Evolutionary conservation across 306 rosid species (phyloP), one percentile per base, ranked within the genome.

Genomic region (Cercis canadensis): DNA sequence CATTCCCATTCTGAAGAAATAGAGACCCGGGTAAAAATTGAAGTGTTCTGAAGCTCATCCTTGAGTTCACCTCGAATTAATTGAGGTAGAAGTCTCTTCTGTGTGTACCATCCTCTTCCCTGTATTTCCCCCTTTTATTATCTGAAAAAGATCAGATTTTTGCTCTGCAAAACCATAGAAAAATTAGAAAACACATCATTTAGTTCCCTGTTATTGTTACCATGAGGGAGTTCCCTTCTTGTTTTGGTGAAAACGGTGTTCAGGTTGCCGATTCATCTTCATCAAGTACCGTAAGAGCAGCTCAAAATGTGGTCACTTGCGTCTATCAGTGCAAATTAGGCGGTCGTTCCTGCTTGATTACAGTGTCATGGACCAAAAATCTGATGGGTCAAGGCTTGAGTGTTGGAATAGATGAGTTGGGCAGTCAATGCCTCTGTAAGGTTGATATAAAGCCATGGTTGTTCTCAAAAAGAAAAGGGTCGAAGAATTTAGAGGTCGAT

Each of bases 141-240:
- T 51, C 53, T 43, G 43, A 65, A 39, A 53, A 64, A 78, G 63
- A 67, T 73, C 45, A 59, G 58, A 33, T 60, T 75, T 65, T 65
- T 53, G 39, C 54, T 65, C 43, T 4, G 47, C 19, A 37, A 65
- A 68, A 11, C 56, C n/a, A 62, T 10, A 41, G 33, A 11, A 37
- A 16, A 37, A 16, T 39, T 49, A 17, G 67, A 56, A 62, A 60
- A 44, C 31, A 73, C 71, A 17, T 63, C 73, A 51, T 41, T 36
- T 45, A 63, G 32, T 61, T 53, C 57, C 57, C 53, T 67, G 33
- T 17, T 47, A 45, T 18, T 18, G 51, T 7, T 56, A 73, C 29
- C 67, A 95, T 95, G 99, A 92, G 86, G 86, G 99, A 95, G 52
- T 92, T 95, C 74, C 96, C 96, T 65, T 92, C 99, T 80, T 95